A percentile compares a stretch with the other conserved stretches of the same genome.
Conservation (phyloP, 2,329 filamentous ascomycete genomes). For the Stagonosporopsis chrysanthemi region DNA sequence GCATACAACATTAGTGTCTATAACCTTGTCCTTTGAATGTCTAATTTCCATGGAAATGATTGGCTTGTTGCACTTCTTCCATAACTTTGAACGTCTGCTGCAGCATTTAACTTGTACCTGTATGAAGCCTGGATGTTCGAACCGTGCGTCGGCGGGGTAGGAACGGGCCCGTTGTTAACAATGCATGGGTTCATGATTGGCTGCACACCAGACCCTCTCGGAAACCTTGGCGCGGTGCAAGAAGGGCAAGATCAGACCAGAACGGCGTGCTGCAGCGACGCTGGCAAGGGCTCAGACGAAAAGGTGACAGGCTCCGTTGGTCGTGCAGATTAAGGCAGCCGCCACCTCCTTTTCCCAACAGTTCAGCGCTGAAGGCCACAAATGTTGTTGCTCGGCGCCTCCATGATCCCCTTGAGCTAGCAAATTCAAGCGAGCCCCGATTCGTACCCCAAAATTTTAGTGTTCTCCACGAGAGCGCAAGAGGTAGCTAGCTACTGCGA, state of each 20-base stretch:
- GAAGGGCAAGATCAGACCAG: slow-evolving; percentile 54
- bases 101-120: not conserved
- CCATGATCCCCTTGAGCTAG: slow-evolving; percentile 24
- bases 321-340: slow-evolving; percentile 13
- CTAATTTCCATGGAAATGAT: too few relatives aligned
- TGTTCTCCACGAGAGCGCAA: slow-evolving; percentile 29
- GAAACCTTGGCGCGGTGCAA: slow-evolving; percentile 28
- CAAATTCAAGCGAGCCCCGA: slow-evolving; percentile 30
- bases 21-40: too few relatives aligned
- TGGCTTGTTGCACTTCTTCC: too few relatives aligned
- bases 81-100: too few relatives aligned
- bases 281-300: slow-evolving; percentile 13
- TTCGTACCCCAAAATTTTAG: slow-evolving; percentile 25
- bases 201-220: slow-evolving; percentile 19
- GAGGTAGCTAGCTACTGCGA: slow-evolving; percentile 32
- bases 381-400: slow-evolving; percentile 12
- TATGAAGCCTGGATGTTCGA: slow-evolving; percentile 1
- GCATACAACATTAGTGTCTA: too few relatives aligned
- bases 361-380: slow-evolving; percentile 7
- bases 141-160: slow-evolving; percentile 19
- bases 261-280: slow-evolving; percentile 9
- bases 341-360: slow-evolving; percentile 27
- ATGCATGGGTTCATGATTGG: slow-evolving; percentile 23
- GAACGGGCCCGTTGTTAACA: slow-evolving; percentile 14
- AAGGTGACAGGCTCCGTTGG: slow-evolving; percentile 9